Conservation (phyloP, 2,329 filamentous ascomycete genomes). For the Fusarium udum region DNA sequence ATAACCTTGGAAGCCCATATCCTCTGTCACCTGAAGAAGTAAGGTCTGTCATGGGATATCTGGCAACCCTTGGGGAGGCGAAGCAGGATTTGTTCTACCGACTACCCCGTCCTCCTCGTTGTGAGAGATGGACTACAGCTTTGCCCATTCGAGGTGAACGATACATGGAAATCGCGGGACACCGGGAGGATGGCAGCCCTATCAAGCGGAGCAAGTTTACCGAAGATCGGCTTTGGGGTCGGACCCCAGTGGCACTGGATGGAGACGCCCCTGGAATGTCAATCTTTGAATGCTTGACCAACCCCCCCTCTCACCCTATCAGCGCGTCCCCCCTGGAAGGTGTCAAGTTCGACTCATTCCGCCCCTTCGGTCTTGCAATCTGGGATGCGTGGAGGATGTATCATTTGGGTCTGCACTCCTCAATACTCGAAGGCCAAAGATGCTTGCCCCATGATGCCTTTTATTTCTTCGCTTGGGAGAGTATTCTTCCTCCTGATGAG, state of each 20-base stretch:
- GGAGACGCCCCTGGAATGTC: neutral
- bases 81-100: slow-evolving; percentile 8
- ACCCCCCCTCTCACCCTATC: neutral
- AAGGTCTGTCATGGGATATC: slow-evolving; percentile 10
- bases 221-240: slow-evolving; percentile 1
- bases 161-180: neutral
- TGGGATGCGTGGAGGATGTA: slow-evolving; percentile 34
- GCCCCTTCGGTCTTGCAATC: slow-evolving; percentile 25
- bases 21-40: neutral
- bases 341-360: slow-evolving; percentile 29
- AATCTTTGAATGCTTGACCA: neutral
- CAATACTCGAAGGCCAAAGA: neutral
- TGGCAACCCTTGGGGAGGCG: neutral
- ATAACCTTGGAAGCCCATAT: too few relatives aligned
- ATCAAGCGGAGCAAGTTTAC: neutral
- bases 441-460: neutral
- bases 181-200: neutral
- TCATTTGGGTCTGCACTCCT: slow-evolving; percentile 10
- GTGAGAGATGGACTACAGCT: slow-evolving; percentile 15
- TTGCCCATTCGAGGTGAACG: neutral
- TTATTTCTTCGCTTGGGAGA: slow-evolving; percentile 17
- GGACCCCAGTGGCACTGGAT: neutral
- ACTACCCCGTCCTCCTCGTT: neutral
- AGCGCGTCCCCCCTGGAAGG: slow-evolving; percentile 13
- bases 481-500: slow-evolving; percentile 9